Conservation (phyloP, 108 stramenopile species). For the Cyclostephanos invisitatus region DNA sequence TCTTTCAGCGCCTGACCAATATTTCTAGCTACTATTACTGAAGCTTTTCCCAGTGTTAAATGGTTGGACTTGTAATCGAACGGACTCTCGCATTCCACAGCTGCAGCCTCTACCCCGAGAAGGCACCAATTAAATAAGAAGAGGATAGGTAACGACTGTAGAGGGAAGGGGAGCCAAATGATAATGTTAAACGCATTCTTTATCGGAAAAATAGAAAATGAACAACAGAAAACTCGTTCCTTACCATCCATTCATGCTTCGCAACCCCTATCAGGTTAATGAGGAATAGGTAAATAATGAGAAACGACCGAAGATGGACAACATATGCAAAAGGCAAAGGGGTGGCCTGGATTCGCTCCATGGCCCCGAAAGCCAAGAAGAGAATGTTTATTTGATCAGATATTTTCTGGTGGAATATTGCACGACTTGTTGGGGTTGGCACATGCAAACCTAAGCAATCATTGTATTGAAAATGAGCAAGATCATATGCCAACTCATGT, state of each 20-base stretch:
- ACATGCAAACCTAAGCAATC: not conserved
- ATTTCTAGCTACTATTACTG: slow-evolving; percentile 25
- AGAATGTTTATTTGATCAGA: slow-evolving; percentile 50
- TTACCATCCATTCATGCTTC: slow-evolving; percentile 38
- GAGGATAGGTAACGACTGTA: slow-evolving; percentile 25
- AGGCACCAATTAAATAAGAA: slow-evolving; percentile 40
- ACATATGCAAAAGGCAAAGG: slow-evolving; percentile 79
- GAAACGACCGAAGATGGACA: slow-evolving; percentile 68
- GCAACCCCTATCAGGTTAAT: slow-evolving; percentile 46
- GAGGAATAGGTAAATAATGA: slow-evolving; percentile 61
- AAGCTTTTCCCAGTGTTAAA: slow-evolving; percentile 43
- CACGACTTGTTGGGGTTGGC: slow-evolving; percentile 23
- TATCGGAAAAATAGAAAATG: not conserved
- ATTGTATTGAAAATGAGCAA: slow-evolving; percentile 21
- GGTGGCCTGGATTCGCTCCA: slow-evolving; percentile 75
- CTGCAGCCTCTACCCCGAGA: slow-evolving; percentile 51
- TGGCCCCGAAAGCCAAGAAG: slow-evolving; percentile 52
- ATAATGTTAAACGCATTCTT: not conserved
- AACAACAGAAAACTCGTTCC: not conserved
- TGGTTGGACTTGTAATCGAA: slow-evolving; percentile 43
- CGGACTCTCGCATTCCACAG: slow-evolving; percentile 54
- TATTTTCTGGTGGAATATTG: slow-evolving; percentile 38
- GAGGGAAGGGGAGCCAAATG: not conserved
- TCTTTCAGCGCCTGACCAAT: slow-evolving; percentile 37
- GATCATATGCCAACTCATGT: slow-evolving; percentile 38